A percentile compares a stretch with the other conserved stretches of the same genome.
These are phyloP conservation scores for Dendrocalamus sinicus DNA, from an alignment of 176 grass and related monocot genomes.

Conservation along the genomic window DNA sequence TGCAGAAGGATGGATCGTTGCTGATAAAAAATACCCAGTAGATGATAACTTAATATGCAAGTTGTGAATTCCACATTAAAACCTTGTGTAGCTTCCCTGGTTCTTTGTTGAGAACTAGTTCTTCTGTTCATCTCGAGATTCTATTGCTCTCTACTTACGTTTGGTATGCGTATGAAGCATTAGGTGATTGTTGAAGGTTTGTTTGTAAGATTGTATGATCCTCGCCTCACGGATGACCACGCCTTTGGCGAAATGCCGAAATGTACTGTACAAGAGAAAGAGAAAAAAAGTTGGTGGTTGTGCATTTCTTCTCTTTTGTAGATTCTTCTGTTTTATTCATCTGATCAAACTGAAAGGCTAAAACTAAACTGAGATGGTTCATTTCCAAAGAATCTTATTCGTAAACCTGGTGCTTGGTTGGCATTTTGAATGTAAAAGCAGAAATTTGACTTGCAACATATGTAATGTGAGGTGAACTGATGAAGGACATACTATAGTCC, in stretches of 20 bases:
- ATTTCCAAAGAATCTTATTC: neutral
- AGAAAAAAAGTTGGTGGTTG: constrained; percentile 4
- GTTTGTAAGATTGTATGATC: constrained; percentile 55
- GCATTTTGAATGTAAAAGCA: neutral
- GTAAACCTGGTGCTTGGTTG: neutral
- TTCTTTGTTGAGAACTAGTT: constrained; percentile 51
- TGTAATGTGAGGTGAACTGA: neutral
- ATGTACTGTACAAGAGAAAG: constrained; percentile 56
- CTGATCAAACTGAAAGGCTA: neutral
- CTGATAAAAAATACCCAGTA: constrained; percentile 59
- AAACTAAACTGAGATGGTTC: neutral
- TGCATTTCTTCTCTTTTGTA: constrained; percentile 31
- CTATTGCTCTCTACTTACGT: constrained; percentile 46
- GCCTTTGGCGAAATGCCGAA: constrained; percentile 47
- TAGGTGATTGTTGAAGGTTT: constrained; percentile 49
- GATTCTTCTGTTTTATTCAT: neutral
- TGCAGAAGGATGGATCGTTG: constrained; percentile 86
- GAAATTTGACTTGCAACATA: neutral
- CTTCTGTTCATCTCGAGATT: constrained; percentile 34
- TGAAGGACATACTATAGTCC: neutral
- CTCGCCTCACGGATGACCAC: neutral
- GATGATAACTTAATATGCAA: constrained; percentile 51
- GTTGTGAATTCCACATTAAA: constrained; percentile 69
- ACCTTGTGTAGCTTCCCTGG: constrained; percentile 60
- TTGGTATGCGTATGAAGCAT: constrained; percentile 37